Percentiles rank a stretch among this genome's conserved stretches.
Evolutionary conservation across 768 basidiomycete genomes (phyloP).

Genomic region (Suillus plorans): DNA sequence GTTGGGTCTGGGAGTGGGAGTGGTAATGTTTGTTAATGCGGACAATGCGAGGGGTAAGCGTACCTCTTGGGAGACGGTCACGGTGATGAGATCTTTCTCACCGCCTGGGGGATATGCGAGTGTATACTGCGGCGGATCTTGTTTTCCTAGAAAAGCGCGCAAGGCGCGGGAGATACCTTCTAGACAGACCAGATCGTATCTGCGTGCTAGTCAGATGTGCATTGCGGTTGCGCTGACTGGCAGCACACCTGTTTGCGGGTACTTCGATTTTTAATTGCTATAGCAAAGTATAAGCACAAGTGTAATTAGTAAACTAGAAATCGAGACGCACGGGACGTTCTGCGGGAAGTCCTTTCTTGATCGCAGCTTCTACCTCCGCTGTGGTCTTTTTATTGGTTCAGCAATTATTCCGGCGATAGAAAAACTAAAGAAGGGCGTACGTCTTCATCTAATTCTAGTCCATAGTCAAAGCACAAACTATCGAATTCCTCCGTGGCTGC

Average conservation of each 20-base stretch:
- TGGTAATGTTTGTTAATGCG: slow-evolving; percentile 1
- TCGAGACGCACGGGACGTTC: slow-evolving; percentile 66
- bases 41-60: slow-evolving; percentile 19
- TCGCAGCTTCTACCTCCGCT: slow-evolving; percentile 76
- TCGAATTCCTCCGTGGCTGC: slow-evolving; percentile 94
- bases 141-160: slow-evolving; percentile 74
- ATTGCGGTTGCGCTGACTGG: slow-evolving; percentile 2
- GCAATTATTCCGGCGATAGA: not conserved
- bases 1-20: slow-evolving; percentile 59
- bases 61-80: slow-evolving; percentile 74
- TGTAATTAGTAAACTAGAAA: not conserved
- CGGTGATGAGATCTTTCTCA: slow-evolving; percentile 61
- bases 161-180: slow-evolving; percentile 92
- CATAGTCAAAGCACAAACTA: slow-evolving; percentile 94
- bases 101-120: slow-evolving; percentile 72
- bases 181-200: slow-evolving; percentile 97
- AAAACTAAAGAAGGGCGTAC: slow-evolving; percentile 45
- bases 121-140: slow-evolving; percentile 68
- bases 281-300: slow-evolving; percentile 8
- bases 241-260: slow-evolving; percentile 86
- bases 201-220: slow-evolving; percentile 28
- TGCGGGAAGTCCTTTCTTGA: slow-evolving; percentile 80
- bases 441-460: slow-evolving; percentile 96
- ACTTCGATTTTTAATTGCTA: slow-evolving; percentile 99
- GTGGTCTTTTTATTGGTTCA: slow-evolving; percentile 65